Evolutionary conservation across 148 eudicot genomes (phyloP), one percentile per base, ranked within the genome.

Genomic region (Arbutus unedo): DNA sequence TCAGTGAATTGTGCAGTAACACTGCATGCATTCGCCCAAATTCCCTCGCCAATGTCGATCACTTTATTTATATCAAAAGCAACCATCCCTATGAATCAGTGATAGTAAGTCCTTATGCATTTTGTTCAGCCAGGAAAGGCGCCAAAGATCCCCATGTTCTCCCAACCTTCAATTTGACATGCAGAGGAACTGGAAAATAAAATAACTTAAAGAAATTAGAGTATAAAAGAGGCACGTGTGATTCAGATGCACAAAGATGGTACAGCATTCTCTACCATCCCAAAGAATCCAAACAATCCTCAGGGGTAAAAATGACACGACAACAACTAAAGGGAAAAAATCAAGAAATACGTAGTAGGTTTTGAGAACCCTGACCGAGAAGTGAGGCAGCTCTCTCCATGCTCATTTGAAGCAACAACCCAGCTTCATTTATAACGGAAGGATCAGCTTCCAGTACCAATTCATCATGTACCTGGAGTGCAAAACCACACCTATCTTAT

Each of bases 141-240:
- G 93, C 94, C 91, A 94, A 82, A 78, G 98, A 89, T 64, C 99
- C 99, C 99, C 99, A 96, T 50, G 96, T 93, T 86, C 68, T 89
- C 83, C 99, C 99, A 81, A 89, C 84, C 93, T 90, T 93, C 85
- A 96, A 85, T 82, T 96, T 96, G 70, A 93, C 96, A 79, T 76
- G 93, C 86, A 96, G 83, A 72, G 99, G 98, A 83, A 96, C 99
- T 96, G 90, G 51, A 87, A 83, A 23, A 66, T 5, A 79, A n/a
- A 31, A 48, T 50, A 53, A 14, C 67, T 15, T 41, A 47, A 43
- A 54, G 66, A 55, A 43, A 66, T 50, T 25, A 38, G 11, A 21
- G 11, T 31, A 31, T 15, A 74, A 23, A 44, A 77, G 83, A 50
- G 51, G 9, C 21, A 54, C 72, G 55, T 9, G 62, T 51, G 51